phyloP scores from a whole-genome alignment of 108 stramenopile species.

The Fragilariopsis cylindrus region DNA sequence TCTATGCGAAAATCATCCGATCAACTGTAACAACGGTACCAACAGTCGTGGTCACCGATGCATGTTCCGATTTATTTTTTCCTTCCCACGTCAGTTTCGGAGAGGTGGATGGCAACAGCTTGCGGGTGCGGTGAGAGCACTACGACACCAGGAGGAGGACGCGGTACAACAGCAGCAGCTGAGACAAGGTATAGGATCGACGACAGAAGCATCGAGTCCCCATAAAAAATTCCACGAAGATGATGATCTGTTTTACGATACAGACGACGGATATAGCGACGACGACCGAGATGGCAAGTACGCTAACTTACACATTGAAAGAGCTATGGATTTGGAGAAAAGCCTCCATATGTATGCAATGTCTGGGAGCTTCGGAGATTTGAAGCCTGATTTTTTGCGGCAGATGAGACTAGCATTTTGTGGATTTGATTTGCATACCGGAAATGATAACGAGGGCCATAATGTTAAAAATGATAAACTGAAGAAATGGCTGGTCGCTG shows the following conservation, averaged over 20 bases:
- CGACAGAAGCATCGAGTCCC: background rate
- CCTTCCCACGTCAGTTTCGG: background rate
- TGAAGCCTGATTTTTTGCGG: conserved; percentile 15
- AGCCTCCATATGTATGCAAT: conserved; percentile 8
- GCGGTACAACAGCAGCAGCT: too few relatives aligned
- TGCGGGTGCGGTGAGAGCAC: background rate
- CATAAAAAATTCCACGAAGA: background rate
- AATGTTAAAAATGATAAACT: background rate
- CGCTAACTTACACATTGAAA: background rate
- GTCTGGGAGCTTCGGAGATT: conserved; percentile 20
- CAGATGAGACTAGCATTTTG: conserved; percentile 11
- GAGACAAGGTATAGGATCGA: background rate
- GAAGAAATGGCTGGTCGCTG: background rate
- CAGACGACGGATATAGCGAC: background rate
- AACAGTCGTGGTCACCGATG: too few relatives aligned
- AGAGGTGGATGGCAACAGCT: background rate
- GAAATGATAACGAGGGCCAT: background rate
- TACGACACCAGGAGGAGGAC: background rate
- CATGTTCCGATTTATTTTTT: background rate
- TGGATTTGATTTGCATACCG: background rate
- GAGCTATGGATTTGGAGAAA: background rate
- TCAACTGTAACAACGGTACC: background rate
- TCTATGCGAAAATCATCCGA: background rate
- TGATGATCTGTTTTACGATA: background rate
- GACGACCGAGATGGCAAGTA: background rate